Evolutionary conservation across 202 grass and related monocot genomes (phyloP), one percentile per base, ranked within the genome.

Genomic region (Setaria viridis): DNA sequence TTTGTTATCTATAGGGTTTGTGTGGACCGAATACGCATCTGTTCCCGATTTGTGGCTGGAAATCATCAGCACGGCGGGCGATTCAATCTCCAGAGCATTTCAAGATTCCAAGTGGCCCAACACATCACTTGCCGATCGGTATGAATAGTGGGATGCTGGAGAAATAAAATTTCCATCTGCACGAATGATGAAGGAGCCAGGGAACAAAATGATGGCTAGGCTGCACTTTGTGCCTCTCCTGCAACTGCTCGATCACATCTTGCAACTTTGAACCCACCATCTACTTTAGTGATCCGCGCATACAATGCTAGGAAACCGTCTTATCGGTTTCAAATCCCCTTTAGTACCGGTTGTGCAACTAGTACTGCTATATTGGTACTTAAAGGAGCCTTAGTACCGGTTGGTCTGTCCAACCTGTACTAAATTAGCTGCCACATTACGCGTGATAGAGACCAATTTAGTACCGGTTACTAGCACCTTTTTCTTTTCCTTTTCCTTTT

Each of bases 131-230:
- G 32, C 47, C 48, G 12, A 11, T 49, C 9, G 1, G 15, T 17
- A 20, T 16, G 50, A 77, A 69, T 25, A 70, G 5, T 70, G 53
- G 32, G 37, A 49, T 64, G 47, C 42, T 65, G n/a, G 1, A 7
- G 2, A 63, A 83, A 77, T 42, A 78, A 87, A 82, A 21, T 62
- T 70, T 45, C 13, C 53, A 77, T 82, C 4, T 87, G 19, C 2
- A 2, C 25, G 6, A 21, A 65, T 25, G 39, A 87, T 51, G 19
- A 41, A 13, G 57, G 6, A 49, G 13, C 2, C 11, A 56, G 11
- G 49, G 85, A 81, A 57, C 74, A 79, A 17, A 83, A 83, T 72
- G 65, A 88, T 72, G 34, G 35, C 53, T 8, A 46, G 15, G 47
- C 30, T 70, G 30, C 30, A 29, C 80, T 79, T 84, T 80, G 77